phyloP scores from a whole-genome alignment of 129 eudicot species.

The Lonicera japonica region DNA sequence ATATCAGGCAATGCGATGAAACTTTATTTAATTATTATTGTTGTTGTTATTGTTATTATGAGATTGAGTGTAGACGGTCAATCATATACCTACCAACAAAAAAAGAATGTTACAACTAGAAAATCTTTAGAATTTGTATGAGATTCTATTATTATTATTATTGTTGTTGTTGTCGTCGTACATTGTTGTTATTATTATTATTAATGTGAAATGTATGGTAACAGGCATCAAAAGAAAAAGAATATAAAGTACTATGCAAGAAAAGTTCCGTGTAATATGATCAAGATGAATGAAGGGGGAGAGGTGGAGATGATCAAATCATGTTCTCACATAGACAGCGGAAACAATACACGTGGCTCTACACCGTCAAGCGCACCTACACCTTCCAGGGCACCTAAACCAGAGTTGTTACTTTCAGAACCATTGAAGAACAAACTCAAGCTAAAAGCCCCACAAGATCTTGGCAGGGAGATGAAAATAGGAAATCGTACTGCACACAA shows the following conservation, averaged over 20 bases:
- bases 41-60: no score
- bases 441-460: no score
- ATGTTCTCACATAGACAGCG: slow-evolving; percentile 11
- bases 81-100: no score
- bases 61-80: no score
- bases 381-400: slow-evolving; percentile 29
- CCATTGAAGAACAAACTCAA: slow-evolving; percentile 4
- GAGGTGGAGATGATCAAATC: slow-evolving; percentile 45
- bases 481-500: no score
- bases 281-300: slow-evolving; percentile 50
- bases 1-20: background rate
- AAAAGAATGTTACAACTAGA: no score
- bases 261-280: slow-evolving; percentile 60
- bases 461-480: no score
- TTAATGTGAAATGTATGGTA: background rate
- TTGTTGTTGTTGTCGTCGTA: no score
- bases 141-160: background rate
- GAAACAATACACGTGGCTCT: slow-evolving; percentile 4
- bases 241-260: slow-evolving; percentile 52
- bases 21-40: no score
- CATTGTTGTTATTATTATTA: background rate
- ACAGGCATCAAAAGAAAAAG: slow-evolving; percentile 56
- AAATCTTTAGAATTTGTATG: no score
- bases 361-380: slow-evolving; percentile 25
- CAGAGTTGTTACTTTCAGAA: slow-evolving; percentile 22